Conservation (phyloP, 768 basidiomycete species). For the Bullera alba region DNA sequence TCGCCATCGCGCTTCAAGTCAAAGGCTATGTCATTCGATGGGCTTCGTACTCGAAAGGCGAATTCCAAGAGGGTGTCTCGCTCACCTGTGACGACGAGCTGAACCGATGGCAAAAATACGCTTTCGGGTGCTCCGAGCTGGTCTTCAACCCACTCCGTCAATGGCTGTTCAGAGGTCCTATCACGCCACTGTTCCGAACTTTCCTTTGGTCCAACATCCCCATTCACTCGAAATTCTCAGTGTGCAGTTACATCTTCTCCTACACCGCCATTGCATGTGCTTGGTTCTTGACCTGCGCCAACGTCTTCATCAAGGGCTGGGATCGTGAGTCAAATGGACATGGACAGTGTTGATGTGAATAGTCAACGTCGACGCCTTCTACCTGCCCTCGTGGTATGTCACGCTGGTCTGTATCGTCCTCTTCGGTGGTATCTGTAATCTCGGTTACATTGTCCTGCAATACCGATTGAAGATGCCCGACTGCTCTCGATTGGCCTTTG, state of each 20-base stretch:
- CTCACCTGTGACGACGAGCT: constrained; percentile 84
- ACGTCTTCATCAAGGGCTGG: constrained; percentile 64
- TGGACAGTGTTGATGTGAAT: constrained; percentile 19
- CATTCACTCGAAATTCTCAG: constrained; percentile 54
- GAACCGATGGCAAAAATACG: constrained; percentile 78
- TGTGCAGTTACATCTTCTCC: constrained; percentile 52
- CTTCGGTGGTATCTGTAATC: constrained; percentile 59
- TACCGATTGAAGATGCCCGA: constrained; percentile 20
- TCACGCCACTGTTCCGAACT: constrained; percentile 52
- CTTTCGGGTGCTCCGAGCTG: constrained; percentile 50
- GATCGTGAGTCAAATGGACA: constrained; percentile 16
- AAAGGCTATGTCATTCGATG: constrained; percentile 46
- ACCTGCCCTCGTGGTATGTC: constrained; percentile 51
- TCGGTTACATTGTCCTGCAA: constrained; percentile 49
- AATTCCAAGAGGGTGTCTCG: constrained; percentile 86
- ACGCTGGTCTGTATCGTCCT: constrained; percentile 67
- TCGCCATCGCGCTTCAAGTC: constrained; percentile 68
- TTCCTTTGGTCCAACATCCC: constrained; percentile 50
- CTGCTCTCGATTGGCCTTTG: constrained; percentile 11
- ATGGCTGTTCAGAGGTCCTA: constrained; percentile 74
- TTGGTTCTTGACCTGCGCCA: constrained; percentile 58
- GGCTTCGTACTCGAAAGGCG: constrained; percentile 77
- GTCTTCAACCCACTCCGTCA: constrained; percentile 74
- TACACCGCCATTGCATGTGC: constrained; percentile 55
- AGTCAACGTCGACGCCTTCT: constrained; percentile 62